Conservation (phyloP, 495 filamentous ascomycete genomes). For the Pyrenula aspistea region DNA sequence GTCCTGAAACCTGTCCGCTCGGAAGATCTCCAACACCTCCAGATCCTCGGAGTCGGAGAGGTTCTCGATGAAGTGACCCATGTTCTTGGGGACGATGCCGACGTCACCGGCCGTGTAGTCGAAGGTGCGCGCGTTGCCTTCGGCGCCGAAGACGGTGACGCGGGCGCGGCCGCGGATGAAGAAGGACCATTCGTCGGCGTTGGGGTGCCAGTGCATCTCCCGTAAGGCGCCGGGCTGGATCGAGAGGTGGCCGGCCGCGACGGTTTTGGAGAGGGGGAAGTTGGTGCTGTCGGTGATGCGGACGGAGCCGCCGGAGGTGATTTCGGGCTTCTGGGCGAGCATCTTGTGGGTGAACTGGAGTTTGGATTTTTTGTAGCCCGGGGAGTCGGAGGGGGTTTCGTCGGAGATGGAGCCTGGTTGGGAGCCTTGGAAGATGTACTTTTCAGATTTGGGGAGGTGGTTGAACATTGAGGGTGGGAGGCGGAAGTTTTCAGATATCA, state of each 20-base stretch:
- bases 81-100: conserved; percentile 46
- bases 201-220: conserved; percentile 50
- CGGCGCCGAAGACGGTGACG: conserved; percentile 37
- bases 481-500: conserved; percentile 55
- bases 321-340: conserved; percentile 41
- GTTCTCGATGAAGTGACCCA: conserved; percentile 54
- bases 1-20: conserved; percentile 44
- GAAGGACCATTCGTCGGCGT: conserved; percentile 45
- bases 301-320: conserved; percentile 43
- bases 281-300: conserved; percentile 54
- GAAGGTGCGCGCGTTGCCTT: conserved; percentile 22
- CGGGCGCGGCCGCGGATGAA: conserved; percentile 37
- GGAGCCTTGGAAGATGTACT: conserved; percentile 58
- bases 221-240: conserved; percentile 46
- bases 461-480: conserved; percentile 45
- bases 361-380: conserved; percentile 43
- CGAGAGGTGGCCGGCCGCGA: conserved; percentile 48
- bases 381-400: conserved; percentile 18
- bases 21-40: conserved; percentile 49
- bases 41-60: conserved; percentile 42
- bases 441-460: conserved; percentile 42
- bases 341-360: conserved; percentile 49
- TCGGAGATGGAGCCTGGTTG: conserved; percentile 36
- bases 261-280: conserved; percentile 50
- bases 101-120: conserved; percentile 44